These are phyloP conservation scores for Sordariomycetes sp. DNA, from an alignment of 2,329 filamentous ascomycete species.

Conservation along the genomic window DNA sequence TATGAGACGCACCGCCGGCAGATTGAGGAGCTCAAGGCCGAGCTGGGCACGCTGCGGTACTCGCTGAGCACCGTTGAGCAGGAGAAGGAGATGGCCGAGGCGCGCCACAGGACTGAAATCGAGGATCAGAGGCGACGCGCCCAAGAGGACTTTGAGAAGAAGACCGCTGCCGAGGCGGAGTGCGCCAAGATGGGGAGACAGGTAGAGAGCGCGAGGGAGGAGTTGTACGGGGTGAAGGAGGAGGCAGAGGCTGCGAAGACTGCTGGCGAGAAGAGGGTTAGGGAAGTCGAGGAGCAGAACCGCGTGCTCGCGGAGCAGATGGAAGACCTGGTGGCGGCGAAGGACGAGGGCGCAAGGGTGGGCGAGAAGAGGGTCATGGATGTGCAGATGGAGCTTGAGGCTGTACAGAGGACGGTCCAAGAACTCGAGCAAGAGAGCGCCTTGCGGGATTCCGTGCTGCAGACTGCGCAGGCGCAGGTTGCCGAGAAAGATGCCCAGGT, in stretches of 20 bases:
- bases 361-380: slow-evolving; percentile 43
- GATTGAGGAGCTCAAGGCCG: slow-evolving; percentile 75
- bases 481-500: slow-evolving; percentile 59
- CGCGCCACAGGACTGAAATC: slow-evolving; percentile 75
- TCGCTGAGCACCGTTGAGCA: slow-evolving; percentile 79
- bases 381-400: slow-evolving; percentile 39
- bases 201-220: slow-evolving; percentile 35
- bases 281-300: slow-evolving; percentile 65
- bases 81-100: slow-evolving; percentile 68
- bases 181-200: slow-evolving; percentile 37
- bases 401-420: slow-evolving; percentile 35
- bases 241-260: slow-evolving; percentile 44
- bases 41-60: slow-evolving; percentile 80
- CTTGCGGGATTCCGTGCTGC: slow-evolving; percentile 43
- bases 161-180: slow-evolving; percentile 48
- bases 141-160: slow-evolving; percentile 72
- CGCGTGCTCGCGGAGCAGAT: slow-evolving; percentile 68
- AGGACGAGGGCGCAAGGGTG: slow-evolving; percentile 59
- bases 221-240: slow-evolving; percentile 41
- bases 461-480: slow-evolving; percentile 55
- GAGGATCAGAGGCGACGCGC: slow-evolving; percentile 69
- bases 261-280: slow-evolving; percentile 56
- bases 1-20: slow-evolving; percentile 46
- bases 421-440: slow-evolving; percentile 51
- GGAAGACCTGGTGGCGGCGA: slow-evolving; percentile 55